Evolutionary conservation across 2,329 filamentous ascomycete species (phyloP).

Genomic region (Beauveria sp.): DNA sequence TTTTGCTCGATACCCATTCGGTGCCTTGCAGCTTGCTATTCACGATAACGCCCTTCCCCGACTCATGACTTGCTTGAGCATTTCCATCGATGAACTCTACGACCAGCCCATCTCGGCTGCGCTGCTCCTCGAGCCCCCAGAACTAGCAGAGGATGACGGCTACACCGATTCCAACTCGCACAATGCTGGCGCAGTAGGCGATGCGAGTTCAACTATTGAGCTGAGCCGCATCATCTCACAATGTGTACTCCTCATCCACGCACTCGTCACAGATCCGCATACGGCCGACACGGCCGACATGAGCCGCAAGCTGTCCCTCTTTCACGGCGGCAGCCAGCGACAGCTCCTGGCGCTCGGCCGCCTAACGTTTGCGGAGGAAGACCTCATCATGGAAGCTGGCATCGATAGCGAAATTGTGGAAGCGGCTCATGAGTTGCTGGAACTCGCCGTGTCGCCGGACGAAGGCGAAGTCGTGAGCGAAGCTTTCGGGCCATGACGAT

Average conservation of each 20-base stretch:
- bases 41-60: slow-evolving; percentile 66
- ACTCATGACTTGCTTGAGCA: slow-evolving; percentile 56
- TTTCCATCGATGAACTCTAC: slow-evolving; percentile 68
- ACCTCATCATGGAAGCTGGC: slow-evolving; percentile 65
- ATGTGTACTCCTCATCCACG: slow-evolving; percentile 42
- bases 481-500: slow-evolving; percentile 30
- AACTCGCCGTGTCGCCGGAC: slow-evolving; percentile 73
- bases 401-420: slow-evolving; percentile 73
- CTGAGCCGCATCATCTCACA: slow-evolving; percentile 42
- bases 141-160: neutral
- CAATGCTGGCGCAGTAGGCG: slow-evolving; percentile 8
- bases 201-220: slow-evolving; percentile 7
- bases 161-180: neutral
- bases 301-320: slow-evolving; percentile 59
- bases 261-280: slow-evolving; percentile 39
- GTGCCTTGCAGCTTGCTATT: slow-evolving; percentile 55
- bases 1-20: slow-evolving; percentile 56
- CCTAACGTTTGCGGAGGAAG: slow-evolving; percentile 76
- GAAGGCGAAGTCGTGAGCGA: slow-evolving; percentile 40
- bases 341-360: slow-evolving; percentile 74
- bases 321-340: slow-evolving; percentile 69
- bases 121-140: neutral
- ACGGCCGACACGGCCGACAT: slow-evolving; percentile 49
- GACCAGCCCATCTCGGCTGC: slow-evolving; percentile 36
- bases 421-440: slow-evolving; percentile 73